Conservation (phyloP, 805 yeast genomes). For the Hanseniaspora thailandica region DNA sequence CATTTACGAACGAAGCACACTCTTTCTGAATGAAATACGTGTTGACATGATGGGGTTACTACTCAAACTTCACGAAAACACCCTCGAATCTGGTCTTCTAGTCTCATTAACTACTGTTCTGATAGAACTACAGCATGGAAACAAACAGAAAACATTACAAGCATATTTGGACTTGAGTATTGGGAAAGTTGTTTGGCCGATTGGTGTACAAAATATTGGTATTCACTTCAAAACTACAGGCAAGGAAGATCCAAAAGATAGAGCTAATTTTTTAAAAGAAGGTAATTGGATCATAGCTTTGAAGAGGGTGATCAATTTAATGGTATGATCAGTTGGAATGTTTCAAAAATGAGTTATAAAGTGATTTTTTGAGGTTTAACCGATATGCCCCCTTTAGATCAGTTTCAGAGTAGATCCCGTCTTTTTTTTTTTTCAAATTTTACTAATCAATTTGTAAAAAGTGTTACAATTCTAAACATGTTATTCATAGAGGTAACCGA, state of each 20-base stretch:
- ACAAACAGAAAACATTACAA: conserved; percentile 47
- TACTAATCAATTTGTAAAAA: too few relatives aligned
- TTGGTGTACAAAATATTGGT: conserved; percentile 69
- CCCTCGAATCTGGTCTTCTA: conserved; percentile 33
- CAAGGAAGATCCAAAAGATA: conserved; percentile 23
- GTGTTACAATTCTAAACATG: too few relatives aligned
- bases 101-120: conserved; percentile 50
- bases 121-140: conserved; percentile 41
- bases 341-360: neutral
- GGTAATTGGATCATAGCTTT: conserved; percentile 68
- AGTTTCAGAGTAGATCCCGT: too few relatives aligned
- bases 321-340: neutral
- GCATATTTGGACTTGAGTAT: conserved; percentile 64
- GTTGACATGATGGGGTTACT: conserved; percentile 41
- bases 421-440: too few relatives aligned
- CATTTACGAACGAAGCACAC: conserved; percentile 19
- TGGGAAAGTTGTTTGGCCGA: conserved; percentile 89
- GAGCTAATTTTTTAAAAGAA: conserved; percentile 67
- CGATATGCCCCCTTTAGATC: neutral
- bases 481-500: too few relatives aligned
- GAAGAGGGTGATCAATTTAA: conserved; percentile 57
- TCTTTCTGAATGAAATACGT: conserved; percentile 34
- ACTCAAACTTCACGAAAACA: conserved; percentile 39
- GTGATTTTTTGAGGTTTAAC: neutral
- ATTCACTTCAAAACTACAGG: conserved; percentile 50